Percentiles rank a stretch among this genome's conserved stretches.
Conservation (phyloP, 1,139 yeast genomes). For the Sugiyamaella xylanicola region DNA sequence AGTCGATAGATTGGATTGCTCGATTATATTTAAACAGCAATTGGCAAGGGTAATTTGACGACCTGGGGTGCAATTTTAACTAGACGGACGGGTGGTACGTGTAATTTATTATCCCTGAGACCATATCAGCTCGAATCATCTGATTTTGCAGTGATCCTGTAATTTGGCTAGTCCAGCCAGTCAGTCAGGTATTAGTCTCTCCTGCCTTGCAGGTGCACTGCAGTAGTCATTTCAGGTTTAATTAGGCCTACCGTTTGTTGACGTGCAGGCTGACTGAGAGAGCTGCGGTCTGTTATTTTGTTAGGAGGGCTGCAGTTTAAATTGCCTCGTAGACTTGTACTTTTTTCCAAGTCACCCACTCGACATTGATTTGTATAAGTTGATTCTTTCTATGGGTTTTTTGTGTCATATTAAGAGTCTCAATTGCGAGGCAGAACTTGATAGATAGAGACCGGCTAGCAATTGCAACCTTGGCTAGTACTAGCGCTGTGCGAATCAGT, state of each 20-base stretch:
- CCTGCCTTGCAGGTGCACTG: not conserved
- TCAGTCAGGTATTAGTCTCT: not conserved
- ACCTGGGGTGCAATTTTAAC: not conserved
- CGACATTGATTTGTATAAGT: not conserved
- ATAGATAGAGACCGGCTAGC: not conserved
- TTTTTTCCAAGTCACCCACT: not conserved
- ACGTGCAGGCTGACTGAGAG: not conserved
- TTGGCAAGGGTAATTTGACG: not conserved
- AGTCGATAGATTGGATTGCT: not conserved
- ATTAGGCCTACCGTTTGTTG: not conserved
- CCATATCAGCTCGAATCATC: no score
- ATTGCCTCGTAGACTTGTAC: not conserved
- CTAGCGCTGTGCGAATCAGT: not conserved
- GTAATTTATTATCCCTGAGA: not conserved
- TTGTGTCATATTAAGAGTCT: not conserved
- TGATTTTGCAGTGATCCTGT: no score
- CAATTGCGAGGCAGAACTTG: not conserved
- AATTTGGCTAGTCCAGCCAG: not conserved
- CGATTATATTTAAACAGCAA: not conserved
- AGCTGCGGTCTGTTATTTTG: not conserved
- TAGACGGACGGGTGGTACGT: not conserved
- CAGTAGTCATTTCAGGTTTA: not conserved
- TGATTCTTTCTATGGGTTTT: not conserved
- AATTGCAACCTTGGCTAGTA: not conserved
- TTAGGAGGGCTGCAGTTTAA: not conserved